Conservation (phyloP, 2,329 filamentous ascomycete species). For the Macrophomina pseudophaseolina region DNA sequence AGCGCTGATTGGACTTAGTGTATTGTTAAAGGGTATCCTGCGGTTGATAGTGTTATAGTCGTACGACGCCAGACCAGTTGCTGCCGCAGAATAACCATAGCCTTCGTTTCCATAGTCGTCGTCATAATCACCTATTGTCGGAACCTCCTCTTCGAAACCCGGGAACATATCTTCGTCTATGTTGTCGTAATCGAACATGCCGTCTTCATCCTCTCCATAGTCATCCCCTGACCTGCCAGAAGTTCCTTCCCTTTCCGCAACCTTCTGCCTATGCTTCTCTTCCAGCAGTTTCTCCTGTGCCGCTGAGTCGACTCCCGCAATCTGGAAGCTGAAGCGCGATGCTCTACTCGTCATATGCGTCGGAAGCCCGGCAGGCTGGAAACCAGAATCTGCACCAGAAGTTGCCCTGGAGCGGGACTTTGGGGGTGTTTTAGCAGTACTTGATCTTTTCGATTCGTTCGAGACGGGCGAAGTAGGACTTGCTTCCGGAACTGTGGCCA, state of each 20-base stretch:
- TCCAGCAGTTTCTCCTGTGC: constrained; percentile 71
- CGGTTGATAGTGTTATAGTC: constrained; percentile 40
- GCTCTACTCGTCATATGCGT: constrained; percentile 67
- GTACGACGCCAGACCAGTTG: constrained; percentile 38
- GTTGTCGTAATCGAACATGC: constrained; percentile 54
- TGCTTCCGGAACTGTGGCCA: constrained; percentile 22
- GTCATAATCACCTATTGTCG: constrained; percentile 53
- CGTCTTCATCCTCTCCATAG: constrained; percentile 41
- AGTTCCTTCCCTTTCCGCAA: constrained; percentile 61
- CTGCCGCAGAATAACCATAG: constrained; percentile 27
- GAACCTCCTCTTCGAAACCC: constrained; percentile 70
- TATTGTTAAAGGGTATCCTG: constrained; percentile 28
- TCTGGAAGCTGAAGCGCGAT: constrained; percentile 82
- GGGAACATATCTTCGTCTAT: constrained; percentile 47
- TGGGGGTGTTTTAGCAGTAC: constrained; percentile 40
- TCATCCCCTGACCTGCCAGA: constrained; percentile 35
- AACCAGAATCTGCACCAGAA: constrained; percentile 44
- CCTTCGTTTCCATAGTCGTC: constrained; percentile 35
- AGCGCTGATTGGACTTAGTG: constrained; percentile 34
- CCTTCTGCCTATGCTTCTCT: constrained; percentile 71
- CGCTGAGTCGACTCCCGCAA: constrained; percentile 70
- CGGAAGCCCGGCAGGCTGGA: constrained; percentile 44
- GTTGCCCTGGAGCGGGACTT: constrained; percentile 43
- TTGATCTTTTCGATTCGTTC: constrained; percentile 18
- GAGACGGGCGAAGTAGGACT: constrained; percentile 16